These are phyloP conservation scores for Vaccinium vitisidaea DNA, from an alignment of 148 eudicot genomes.

Conservation along the genomic window DNA sequence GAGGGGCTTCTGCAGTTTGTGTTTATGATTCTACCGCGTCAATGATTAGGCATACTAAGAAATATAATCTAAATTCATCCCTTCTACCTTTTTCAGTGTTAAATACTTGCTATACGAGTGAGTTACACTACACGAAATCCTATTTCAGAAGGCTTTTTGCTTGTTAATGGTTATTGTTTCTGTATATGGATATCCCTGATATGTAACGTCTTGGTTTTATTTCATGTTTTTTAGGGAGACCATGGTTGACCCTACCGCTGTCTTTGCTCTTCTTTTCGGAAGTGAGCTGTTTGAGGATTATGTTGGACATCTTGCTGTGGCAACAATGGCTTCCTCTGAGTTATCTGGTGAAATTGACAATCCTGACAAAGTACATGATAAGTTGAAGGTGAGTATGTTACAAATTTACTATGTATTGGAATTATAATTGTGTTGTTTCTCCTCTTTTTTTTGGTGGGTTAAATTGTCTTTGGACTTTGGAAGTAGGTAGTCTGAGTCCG, in stretches of 20 bases:
- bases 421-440: not conserved
- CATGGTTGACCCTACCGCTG: slow-evolving; percentile 97
- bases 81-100: not conserved
- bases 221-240: slow-evolving; percentile 50
- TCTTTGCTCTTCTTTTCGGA: slow-evolving; percentile 86
- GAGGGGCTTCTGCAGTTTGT: not conserved
- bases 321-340: slow-evolving; percentile 93
- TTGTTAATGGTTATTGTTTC: not conserved
- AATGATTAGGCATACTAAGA: not conserved
- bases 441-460: not conserved
- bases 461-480: not conserved
- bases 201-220: not conserved
- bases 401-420: not conserved
- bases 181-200: not conserved
- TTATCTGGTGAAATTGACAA: slow-evolving; percentile 55
- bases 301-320: slow-evolving; percentile 86
- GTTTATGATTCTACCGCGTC: not conserved
- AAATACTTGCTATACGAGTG: not conserved
- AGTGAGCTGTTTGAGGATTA: slow-evolving; percentile 97
- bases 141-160: not conserved
- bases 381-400: slow-evolving; percentile 69
- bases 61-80: not conserved
- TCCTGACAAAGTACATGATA: slow-evolving; percentile 71
- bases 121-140: not conserved
- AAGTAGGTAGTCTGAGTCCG: not conserved